Evolutionary conservation across 2,329 filamentous ascomycete species (phyloP).

Genomic region (Cordyceps tenuipes): DNA sequence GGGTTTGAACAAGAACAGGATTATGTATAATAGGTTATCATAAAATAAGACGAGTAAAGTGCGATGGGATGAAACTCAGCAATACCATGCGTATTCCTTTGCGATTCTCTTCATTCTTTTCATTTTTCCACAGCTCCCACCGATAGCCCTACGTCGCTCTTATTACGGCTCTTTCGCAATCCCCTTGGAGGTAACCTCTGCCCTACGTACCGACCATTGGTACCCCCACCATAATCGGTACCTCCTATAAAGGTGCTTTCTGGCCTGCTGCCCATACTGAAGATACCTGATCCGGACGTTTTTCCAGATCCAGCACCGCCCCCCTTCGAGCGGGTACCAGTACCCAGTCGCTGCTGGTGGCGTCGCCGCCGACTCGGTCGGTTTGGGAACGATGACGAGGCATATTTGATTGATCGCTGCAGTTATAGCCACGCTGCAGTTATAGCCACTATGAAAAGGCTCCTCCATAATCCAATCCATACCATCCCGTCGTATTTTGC

Average conservation of each 20-base stretch:
- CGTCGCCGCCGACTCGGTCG: slow-evolving; percentile 14
- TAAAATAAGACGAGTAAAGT: too few species aligned
- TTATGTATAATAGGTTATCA: background rate
- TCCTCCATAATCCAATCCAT: too few species aligned
- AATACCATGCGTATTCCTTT: too few species aligned
- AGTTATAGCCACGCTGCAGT: too few species aligned
- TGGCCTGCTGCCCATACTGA: background rate
- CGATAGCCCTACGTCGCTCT: background rate
- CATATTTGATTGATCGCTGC: slow-evolving; percentile 17
- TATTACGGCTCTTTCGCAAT: background rate
- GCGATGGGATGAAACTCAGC: too few species aligned
- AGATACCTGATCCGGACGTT: slow-evolving; percentile 12
- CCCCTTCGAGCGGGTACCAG: slow-evolving; percentile 14
- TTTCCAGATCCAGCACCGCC: slow-evolving; percentile 8
- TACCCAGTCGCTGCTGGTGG: slow-evolving; percentile 13
- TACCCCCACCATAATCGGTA: background rate
- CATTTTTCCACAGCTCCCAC: too few species aligned
- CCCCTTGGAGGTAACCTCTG: background rate
- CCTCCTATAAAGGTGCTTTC: background rate
- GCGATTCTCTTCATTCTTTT: too few species aligned
- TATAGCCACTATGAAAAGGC: too few species aligned
- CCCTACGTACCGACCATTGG: background rate
- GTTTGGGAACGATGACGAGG: slow-evolving; percentile 32
- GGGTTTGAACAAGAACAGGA: background rate
- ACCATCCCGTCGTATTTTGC: background rate